Base-by-base conservation (phyloP, 768 basidiomycete species). In the Amyloporia xantha region DNA sequence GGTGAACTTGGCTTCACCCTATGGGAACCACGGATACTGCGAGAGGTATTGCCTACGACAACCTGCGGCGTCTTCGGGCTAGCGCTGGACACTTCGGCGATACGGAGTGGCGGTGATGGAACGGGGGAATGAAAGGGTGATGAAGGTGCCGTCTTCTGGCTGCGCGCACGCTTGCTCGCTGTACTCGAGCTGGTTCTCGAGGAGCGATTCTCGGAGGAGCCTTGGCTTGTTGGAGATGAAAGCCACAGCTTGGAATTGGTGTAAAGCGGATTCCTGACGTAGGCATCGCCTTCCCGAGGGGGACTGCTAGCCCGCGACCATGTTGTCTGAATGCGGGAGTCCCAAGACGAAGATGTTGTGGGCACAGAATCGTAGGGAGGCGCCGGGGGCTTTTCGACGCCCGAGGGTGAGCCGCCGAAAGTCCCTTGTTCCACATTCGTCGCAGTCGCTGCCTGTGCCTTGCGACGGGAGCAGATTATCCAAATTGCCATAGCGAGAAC, bases 401-500 rank as follows among this genome's bases (percentile, higher is more conserved):
- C 5, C 24, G 11, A 11, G 11, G 10, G 41, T 19, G 41, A 11
- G 24, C 9, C 7, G 24, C 19, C 19, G 19, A 23, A 19, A 26
- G 6, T 6, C 9, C 38, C 38, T 21, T 39, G 38, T 21, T 39
- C 38, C 17, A 19, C 20, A 21, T 39, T n/a, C 20, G 15, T 6
- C 6, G 20, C 38, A 39, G 38, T 6, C 7, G 44, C 28, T 6
- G 19, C 15, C 21, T 17, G 17, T 6, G 24, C 5, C 43, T 49
- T 54, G 41, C 54, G 49, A 12, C 74, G 62, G 52, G 73, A 66
- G 42, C 69, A 68, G 45, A 72, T 36, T 46, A 75, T 52, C 57
- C 73, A 79, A 23, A 73, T 43, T 12, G 67, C 54, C 68, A 79
- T 70, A 17, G 66, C 61, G n/a, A 76, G 35, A 10, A 63, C 64